These are phyloP conservation scores for Globisporangium polare DNA, from an alignment of 352 stramenopile genomes.

Conservation along the genomic window DNA sequence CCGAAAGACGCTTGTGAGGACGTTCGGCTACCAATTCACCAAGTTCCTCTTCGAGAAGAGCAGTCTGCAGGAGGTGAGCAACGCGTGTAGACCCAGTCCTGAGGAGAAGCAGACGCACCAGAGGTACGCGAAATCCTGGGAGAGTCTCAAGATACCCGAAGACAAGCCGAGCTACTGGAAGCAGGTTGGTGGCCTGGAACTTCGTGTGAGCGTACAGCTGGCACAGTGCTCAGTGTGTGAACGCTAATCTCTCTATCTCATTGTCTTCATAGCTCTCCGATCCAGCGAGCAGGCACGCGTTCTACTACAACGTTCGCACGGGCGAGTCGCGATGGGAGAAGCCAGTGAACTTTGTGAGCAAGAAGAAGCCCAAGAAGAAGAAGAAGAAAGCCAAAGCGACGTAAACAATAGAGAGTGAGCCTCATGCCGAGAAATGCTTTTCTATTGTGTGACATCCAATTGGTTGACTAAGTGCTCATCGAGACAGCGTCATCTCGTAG, in stretches of 20 bases:
- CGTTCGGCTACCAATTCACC: constrained; percentile 51
- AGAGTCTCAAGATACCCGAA: constrained; percentile 26
- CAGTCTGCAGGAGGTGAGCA: constrained; percentile 26
- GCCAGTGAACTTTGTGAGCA: constrained; percentile 30
- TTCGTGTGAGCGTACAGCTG: too few species aligned
- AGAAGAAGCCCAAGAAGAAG: constrained; percentile 9
- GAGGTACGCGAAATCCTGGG: constrained; percentile 36
- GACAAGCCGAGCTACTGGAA: constrained; percentile 65
- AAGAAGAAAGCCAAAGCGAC: constrained; percentile 18
- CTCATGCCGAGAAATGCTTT: not conserved
- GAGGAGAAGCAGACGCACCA: constrained; percentile 34
- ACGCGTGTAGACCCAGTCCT: constrained; percentile 20
- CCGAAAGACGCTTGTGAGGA: constrained; percentile 29
- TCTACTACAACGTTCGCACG: constrained; percentile 74
- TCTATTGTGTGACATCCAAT: not conserved
- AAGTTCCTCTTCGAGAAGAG: constrained; percentile 43
- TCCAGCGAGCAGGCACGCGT: constrained; percentile 31
- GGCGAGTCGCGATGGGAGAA: constrained; percentile 61
- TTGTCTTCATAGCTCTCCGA: constrained; percentile 36
- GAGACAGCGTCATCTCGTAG: constrained; percentile 51
- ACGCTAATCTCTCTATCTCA: not conserved
- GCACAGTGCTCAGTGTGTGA: too few species aligned
- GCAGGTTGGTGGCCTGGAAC: constrained; percentile 29
- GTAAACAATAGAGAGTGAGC: not conserved
- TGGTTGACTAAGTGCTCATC: not conserved